Conservation (phyloP, 257 asterid genomes). For the Ocimum tenuiflorum region DNA sequence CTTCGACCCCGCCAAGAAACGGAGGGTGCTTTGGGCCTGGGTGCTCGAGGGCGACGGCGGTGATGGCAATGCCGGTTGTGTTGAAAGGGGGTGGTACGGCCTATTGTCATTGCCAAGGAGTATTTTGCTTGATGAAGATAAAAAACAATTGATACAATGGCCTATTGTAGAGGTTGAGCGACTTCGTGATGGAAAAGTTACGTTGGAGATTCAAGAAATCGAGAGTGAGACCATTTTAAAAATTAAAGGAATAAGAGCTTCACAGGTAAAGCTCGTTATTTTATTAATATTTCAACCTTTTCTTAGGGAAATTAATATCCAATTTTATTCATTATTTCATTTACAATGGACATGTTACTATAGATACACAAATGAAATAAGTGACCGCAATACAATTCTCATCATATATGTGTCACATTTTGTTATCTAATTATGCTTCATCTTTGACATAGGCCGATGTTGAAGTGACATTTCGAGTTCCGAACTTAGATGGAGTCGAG, state of each 20-base stretch:
- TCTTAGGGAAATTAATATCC: too few species aligned
- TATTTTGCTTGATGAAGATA: constrained; percentile 25
- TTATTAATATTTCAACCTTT: too few species aligned
- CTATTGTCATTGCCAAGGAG: constrained; percentile 38
- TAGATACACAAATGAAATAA: too few species aligned
- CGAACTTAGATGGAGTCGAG: constrained; percentile 26
- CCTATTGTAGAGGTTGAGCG: constrained; percentile 36
- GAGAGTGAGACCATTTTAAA: constrained; percentile 17
- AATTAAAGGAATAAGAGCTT: constrained; percentile 29
- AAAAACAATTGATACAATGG: constrained; percentile 36
- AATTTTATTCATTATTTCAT: too few species aligned
- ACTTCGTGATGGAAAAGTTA: constrained; percentile 20
- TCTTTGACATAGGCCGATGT: constrained; percentile 27
- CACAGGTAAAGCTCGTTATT: constrained; percentile 32
- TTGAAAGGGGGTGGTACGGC: constrained; percentile 34
- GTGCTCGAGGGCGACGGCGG: constrained; percentile 27
- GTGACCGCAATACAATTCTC: too few species aligned
- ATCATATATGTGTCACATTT: too few species aligned
- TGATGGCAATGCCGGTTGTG: constrained; percentile 8
- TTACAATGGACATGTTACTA: too few species aligned
- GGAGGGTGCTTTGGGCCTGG: constrained; percentile 46
- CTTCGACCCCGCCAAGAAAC: constrained; percentile 21
- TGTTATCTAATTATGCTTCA: background rate
- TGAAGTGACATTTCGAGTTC: constrained; percentile 23
- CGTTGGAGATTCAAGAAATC: constrained; percentile 18